Evolutionary conservation across 2,329 filamentous ascomycete species (phyloP), one percentile per base, ranked within the genome.

Genomic region (Neonectria punicea): DNA sequence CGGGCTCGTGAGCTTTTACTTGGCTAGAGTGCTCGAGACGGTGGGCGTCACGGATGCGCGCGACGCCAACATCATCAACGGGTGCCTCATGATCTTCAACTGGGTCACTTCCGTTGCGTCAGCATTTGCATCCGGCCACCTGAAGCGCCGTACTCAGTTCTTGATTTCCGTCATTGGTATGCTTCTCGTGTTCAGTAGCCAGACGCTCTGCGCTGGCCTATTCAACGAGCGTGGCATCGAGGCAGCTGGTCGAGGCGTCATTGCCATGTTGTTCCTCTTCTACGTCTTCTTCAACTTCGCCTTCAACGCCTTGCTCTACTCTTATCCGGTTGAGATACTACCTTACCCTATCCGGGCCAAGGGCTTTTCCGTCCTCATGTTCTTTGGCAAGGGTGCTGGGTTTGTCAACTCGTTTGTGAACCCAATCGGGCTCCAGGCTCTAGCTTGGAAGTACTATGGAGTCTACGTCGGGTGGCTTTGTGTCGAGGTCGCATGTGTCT

Each of bases 81-180:
- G 69, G 3, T 69, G 57, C 6, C 55, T 71, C 1, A 71, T 67
- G 69, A 67, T 71, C 49, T 71, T 68, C 44, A 66, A 71, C 61
- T 68, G 62, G 69, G n/a, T 71, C 3, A 71, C 65, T 2, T 68
- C 67, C 0, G 68, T 71, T 1, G 56, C 64, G 0, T 71, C 66
- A 0, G 69, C 69, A 1, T 61, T 71, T 20, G 30, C 58, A 2
- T 63, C 69, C 0, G 66, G 61, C 1, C 28, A 58, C 4, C 58
- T 71, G 22, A 70, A 71, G 30, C 66, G 69, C 1, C 66, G 66
- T 9, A 71, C 66, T 6, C 68, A 71, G 1, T 36, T 25, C 25
- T 25, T 71, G n/a, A 18, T 69, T 1, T 71, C 68, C 1, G 60
- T 47, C 0, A 20, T 53, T 2, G 69, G 69, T 4, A 71, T 71